Percentiles rank a stretch among this genome's conserved stretches.
Evolutionary conservation across 352 stramenopile species (phyloP).

Genomic region (Aphanomyces cochlioides): DNA sequence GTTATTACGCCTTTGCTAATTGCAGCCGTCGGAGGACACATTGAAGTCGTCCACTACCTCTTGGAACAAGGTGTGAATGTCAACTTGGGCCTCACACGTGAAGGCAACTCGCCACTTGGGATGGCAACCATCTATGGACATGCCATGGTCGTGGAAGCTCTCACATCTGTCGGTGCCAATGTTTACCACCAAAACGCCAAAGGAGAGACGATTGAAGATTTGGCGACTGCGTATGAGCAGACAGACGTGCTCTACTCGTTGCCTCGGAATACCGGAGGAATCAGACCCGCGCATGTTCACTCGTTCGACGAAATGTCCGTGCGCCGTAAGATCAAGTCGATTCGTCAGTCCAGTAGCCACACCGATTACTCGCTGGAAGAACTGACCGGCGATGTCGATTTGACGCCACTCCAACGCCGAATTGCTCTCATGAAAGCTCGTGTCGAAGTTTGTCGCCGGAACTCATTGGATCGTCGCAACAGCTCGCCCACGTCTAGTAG

Average conservation of each 20-base stretch:
- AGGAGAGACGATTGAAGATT: neutral
- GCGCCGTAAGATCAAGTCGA: slow-evolving; percentile 1
- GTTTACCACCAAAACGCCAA: neutral
- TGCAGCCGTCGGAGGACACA: neutral
- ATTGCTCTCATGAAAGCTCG: slow-evolving; percentile 9
- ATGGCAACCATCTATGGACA: slow-evolving; percentile 15
- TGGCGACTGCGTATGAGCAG: slow-evolving; percentile 1
- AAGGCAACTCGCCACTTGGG: slow-evolving; percentile 22
- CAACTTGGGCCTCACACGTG: neutral
- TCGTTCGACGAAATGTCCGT: neutral
- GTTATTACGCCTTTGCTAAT: slow-evolving; percentile 4
- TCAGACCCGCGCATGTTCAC: neutral
- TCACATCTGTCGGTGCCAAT: neutral
- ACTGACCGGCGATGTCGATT: neutral
- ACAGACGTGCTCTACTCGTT: neutral
- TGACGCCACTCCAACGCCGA: neutral
- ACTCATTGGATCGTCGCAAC: neutral
- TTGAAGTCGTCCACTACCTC: neutral
- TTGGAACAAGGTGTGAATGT: slow-evolving; percentile 6
- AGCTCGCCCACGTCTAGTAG: neutral
- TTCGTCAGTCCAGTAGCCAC: neutral
- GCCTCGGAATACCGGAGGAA: neutral
- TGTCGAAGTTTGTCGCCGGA: neutral
- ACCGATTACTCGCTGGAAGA: neutral
- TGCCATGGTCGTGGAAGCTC: neutral